These are phyloP conservation scores for Podila verticillata DNA, from an alignment of 192 early-diverging fungal genomes.

Conservation along the genomic window DNA sequence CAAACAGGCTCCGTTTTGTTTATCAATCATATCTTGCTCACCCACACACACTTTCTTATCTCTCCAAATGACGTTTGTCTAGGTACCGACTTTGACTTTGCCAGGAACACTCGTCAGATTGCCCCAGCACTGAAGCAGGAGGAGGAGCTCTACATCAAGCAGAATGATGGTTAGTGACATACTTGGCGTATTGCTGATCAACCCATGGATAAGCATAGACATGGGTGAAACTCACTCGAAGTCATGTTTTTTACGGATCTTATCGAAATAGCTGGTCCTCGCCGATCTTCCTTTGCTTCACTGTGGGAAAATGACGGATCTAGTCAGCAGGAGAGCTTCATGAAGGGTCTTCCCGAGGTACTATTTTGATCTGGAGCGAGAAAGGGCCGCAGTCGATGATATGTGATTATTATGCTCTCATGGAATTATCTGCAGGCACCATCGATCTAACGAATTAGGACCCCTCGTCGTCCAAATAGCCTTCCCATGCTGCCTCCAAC, in stretches of 20 bases:
- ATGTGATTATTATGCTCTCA: background rate
- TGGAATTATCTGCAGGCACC: too few relatives aligned
- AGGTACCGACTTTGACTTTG: constrained; percentile 81
- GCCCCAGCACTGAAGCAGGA: constrained; percentile 57
- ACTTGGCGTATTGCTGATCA: background rate
- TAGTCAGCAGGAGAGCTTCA: constrained; percentile 31
- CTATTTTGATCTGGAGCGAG: background rate
- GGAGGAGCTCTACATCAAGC: constrained; percentile 59
- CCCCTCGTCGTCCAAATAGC: constrained; percentile 8
- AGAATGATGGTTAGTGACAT: constrained; percentile 44
- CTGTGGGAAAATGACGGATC: constrained; percentile 35
- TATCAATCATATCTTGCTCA: background rate
- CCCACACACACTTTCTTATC: background rate
- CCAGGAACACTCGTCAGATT: constrained; percentile 63
- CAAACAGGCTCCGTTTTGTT: too few relatives aligned
- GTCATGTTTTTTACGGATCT: background rate
- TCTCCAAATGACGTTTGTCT: background rate
- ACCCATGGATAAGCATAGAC: background rate
- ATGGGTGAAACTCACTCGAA: background rate
- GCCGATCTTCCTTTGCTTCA: constrained; percentile 47
- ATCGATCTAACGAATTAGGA: too few relatives aligned
- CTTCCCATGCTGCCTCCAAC: constrained; percentile 43
- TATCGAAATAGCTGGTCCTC: constrained; percentile 9
- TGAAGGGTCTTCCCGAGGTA: constrained; percentile 51
- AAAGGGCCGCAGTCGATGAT: background rate